Percentiles rank a stretch among this genome's conserved stretches.
Conservation (phyloP, 352 stramenopile species). For the Aphanomyces cochlioides region DNA sequence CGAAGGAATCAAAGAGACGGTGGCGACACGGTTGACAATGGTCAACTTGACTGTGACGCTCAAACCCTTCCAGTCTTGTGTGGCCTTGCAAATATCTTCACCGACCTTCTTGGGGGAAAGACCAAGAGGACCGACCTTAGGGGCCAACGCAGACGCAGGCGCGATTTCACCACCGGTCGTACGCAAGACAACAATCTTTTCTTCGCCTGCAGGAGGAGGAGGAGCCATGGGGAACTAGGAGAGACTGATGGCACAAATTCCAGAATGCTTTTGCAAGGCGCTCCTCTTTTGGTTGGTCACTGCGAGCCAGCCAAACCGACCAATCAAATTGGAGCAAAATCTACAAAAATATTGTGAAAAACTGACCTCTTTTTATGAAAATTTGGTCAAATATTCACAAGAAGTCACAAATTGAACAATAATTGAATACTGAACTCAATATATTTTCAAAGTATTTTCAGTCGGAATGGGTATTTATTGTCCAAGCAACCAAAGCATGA, state of each 20-base stretch:
- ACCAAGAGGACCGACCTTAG: constrained; percentile 99
- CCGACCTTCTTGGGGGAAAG: constrained; percentile 99
- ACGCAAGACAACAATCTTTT: constrained; percentile 96
- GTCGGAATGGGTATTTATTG: background rate
- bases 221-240: constrained; percentile 55
- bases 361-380: background rate
- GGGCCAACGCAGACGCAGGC: constrained; percentile 96
- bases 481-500: too few species aligned
- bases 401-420: background rate
- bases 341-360: background rate
- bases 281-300: constrained; percentile 8
- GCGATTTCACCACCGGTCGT: constrained; percentile 99
- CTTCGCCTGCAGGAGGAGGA: constrained; percentile 84
- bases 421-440: too few species aligned
- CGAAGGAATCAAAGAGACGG: constrained; percentile 96
- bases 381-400: background rate
- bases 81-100: constrained; percentile 99
- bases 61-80: constrained; percentile 99
- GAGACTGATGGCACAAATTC: constrained; percentile 23
- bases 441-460: background rate
- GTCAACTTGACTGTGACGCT: constrained; percentile 99
- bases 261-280: background rate
- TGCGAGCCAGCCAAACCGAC: constrained; percentile 23
- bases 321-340: constrained; percentile 13
- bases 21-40: constrained; percentile 98